Evolutionary conservation across 129 eudicot genomes (phyloP).

Genomic region (Tagetes erecta): DNA sequence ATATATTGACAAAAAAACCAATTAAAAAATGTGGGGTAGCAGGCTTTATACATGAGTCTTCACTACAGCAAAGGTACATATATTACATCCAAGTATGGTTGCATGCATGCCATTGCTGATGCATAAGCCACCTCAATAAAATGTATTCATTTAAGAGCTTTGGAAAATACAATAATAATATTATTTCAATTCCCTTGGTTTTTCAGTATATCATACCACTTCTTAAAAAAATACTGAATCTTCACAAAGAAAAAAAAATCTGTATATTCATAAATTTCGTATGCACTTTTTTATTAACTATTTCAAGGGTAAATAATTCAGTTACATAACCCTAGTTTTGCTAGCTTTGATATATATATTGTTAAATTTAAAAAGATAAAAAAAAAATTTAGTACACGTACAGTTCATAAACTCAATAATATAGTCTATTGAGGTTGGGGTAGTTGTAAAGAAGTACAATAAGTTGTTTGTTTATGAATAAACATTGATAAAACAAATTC

Average conservation of each 20-base stretch:
- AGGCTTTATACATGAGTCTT: conserved; percentile 34
- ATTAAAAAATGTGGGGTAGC: conserved; percentile 15
- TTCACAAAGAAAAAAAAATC: neutral
- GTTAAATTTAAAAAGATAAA: no score
- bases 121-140: conserved; percentile 9
- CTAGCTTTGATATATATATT: no score
- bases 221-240: neutral
- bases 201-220: neutral
- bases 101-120: conserved; percentile 37
- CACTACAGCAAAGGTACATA: conserved; percentile 21
- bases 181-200: neutral
- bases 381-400: no score
- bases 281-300: no score
- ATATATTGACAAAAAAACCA: neutral
- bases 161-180: neutral
- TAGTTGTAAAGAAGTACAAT: conserved; percentile 27
- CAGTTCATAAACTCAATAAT: no score
- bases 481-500: neutral
- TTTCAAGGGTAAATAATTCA: no score
- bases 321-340: no score
- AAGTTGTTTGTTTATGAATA: conserved; percentile 18
- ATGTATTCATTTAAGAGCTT: neutral
- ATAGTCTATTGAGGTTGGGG: no score
- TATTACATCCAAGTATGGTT: conserved; percentile 27
- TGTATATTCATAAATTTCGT: no score